These are phyloP conservation scores for Setaria viridis DNA, from an alignment of 202 grass and related monocot genomes.

Conservation along the genomic window DNA sequence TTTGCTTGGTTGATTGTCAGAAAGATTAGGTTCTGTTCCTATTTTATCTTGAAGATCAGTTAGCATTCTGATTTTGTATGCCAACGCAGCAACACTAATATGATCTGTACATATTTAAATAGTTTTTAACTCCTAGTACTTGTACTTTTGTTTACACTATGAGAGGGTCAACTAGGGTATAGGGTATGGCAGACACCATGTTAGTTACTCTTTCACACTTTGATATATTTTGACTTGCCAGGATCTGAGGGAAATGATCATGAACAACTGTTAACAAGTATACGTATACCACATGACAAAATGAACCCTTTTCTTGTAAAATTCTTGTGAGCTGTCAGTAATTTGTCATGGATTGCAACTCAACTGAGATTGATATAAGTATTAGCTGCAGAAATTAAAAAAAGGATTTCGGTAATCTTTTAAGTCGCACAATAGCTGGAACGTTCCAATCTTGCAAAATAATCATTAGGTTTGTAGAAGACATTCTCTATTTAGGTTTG, in stretches of 20 bases:
- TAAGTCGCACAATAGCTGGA: neutral
- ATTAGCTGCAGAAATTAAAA: neutral
- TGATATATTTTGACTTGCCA: conserved; percentile 19
- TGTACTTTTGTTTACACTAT: neutral
- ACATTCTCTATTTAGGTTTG: conserved; percentile 23
- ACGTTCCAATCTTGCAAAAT: neutral
- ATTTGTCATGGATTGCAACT: conserved; percentile 29
- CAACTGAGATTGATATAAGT: neutral
- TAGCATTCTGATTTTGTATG: neutral
- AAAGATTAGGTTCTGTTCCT: neutral
- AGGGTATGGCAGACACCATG: neutral
- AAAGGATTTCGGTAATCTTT: neutral
- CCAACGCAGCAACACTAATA: too few species aligned
- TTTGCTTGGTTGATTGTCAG: neutral
- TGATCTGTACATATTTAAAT: conserved; percentile 4
- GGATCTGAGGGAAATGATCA: neutral
- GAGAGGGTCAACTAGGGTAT: neutral
- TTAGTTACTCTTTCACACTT: neutral
- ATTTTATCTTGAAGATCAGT: neutral
- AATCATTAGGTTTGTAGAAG: neutral
- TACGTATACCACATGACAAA: neutral
- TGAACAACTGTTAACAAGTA: neutral
- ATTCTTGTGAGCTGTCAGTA: neutral
- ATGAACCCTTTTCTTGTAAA: conserved; percentile 21
- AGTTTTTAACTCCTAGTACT: neutral